A percentile compares a stretch with the other conserved stretches of the same genome.
phyloP scores from a whole-genome alignment of 2,329 filamentous ascomycete species.

The Colletotrichum sp. region DNA sequence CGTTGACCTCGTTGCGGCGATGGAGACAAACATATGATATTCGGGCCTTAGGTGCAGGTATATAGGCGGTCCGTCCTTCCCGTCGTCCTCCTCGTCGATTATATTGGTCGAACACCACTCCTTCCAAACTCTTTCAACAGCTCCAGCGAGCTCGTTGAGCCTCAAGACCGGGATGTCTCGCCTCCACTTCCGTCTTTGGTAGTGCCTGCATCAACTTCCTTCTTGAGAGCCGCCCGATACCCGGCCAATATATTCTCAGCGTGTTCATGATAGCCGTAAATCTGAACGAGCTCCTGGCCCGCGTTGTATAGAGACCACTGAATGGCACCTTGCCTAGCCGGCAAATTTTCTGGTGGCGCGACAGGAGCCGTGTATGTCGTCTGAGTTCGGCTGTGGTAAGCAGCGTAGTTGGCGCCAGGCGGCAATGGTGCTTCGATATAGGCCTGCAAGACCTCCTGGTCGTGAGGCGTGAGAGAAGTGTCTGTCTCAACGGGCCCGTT shows the following conservation, averaged over 20 bases:
- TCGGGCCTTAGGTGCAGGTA: background rate
- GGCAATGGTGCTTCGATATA: background rate
- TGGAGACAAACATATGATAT: background rate
- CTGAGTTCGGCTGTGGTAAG: background rate
- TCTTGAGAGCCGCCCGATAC: slow-evolving; percentile 25
- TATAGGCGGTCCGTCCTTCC: background rate
- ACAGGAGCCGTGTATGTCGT: background rate
- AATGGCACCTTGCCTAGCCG: slow-evolving; percentile 1
- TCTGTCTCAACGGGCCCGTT: background rate
- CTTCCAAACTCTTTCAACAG: background rate
- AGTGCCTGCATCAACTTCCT: slow-evolving; percentile 21
- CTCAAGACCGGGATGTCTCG: background rate
- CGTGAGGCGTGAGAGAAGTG: background rate
- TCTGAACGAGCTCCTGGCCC: slow-evolving; percentile 22
- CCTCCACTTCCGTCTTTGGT: background rate
- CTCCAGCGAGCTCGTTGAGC: background rate
- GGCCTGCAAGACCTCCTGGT: background rate
- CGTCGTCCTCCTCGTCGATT: background rate
- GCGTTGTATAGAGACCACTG: slow-evolving; percentile 23
- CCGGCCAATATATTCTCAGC: slow-evolving; percentile 23
- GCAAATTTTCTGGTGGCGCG: background rate
- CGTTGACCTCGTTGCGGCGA: background rate
- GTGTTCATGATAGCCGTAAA: slow-evolving; percentile 25
- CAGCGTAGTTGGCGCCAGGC: background rate
- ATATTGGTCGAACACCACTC: background rate